These are phyloP conservation scores for Aphanoascus verrucosus DNA, from an alignment of 2,329 filamentous ascomycete genomes.

Conservation along the genomic window DNA sequence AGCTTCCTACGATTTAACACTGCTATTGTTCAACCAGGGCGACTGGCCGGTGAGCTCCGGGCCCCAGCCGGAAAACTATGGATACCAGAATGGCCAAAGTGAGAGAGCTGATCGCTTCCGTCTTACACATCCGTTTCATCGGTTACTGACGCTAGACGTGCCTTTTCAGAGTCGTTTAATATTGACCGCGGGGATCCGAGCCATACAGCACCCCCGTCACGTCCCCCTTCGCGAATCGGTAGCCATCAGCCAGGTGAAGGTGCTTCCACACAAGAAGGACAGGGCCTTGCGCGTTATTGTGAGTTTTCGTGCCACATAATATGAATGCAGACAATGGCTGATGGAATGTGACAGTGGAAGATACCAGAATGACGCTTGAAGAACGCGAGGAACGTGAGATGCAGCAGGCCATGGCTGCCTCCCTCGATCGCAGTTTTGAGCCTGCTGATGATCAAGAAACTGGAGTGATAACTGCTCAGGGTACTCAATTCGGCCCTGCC, in stretches of 20 bases:
- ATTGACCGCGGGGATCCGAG: slow-evolving; percentile 22
- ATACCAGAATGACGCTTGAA: slow-evolving; percentile 25
- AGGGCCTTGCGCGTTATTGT: slow-evolving; percentile 19
- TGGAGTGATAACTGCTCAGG: slow-evolving; percentile 37
- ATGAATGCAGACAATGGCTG: neutral
- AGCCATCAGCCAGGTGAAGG: slow-evolving; percentile 16
- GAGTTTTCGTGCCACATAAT: neutral
- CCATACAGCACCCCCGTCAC: slow-evolving; percentile 34
- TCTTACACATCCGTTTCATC: neutral
- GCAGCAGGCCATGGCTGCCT: slow-evolving; percentile 39
- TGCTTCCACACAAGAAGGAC: slow-evolving; percentile 13
- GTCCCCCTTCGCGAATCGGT: slow-evolving; percentile 38
- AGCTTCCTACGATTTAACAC: slow-evolving; percentile 21
- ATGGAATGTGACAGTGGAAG: neutral
- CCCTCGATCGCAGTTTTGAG: slow-evolving; percentile 30
- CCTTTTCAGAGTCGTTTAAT: slow-evolving; percentile 12
- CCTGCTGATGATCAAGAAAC: slow-evolving; percentile 39
- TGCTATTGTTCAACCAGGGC: slow-evolving; percentile 27
- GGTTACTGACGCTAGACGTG: neutral
- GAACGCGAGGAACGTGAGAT: slow-evolving; percentile 38
- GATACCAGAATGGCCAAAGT: slow-evolving; percentile 10
- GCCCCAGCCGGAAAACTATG: neutral
- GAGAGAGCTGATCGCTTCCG: neutral
- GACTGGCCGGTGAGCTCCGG: slow-evolving; percentile 21
- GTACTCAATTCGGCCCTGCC: slow-evolving; percentile 43